Conservation (phyloP, 179 eudicot species). For the Silene vulgaris region DNA sequence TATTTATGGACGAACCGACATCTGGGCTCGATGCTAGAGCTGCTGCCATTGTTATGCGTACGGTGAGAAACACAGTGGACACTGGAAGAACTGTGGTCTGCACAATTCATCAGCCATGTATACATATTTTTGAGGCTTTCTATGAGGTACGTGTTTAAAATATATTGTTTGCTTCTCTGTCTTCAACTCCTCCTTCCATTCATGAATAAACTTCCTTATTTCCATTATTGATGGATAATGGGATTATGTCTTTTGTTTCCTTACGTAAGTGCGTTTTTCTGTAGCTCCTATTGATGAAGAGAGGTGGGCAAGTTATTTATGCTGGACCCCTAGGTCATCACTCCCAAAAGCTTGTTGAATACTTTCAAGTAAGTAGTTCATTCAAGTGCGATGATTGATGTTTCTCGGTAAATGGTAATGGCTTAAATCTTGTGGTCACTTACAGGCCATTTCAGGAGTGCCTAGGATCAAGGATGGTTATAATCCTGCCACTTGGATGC, state of each 20-base stretch:
- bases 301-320: slow-evolving; percentile 75
- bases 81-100: slow-evolving; percentile 35
- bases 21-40: slow-evolving; percentile 42
- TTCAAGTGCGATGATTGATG: neutral
- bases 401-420: neutral
- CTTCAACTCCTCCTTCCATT: neutral
- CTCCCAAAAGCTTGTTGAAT: slow-evolving; percentile 53
- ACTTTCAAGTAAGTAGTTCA: slow-evolving; percentile 50
- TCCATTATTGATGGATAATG: neutral
- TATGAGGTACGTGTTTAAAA: slow-evolving; percentile 21
- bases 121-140: slow-evolving; percentile 28
- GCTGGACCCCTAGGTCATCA: slow-evolving; percentile 62
- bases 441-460: slow-evolving; percentile 59
- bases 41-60: slow-evolving; percentile 40
- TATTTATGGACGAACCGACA: slow-evolving; percentile 37
- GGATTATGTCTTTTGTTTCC: neutral
- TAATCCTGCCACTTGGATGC: slow-evolving; percentile 86
- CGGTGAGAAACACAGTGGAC: slow-evolving; percentile 29
- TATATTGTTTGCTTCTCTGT: neutral
- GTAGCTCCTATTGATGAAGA: slow-evolving; percentile 72
- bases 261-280: slow-evolving; percentile 6
- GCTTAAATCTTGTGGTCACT: slow-evolving; percentile 5
- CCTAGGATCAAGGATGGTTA: slow-evolving; percentile 54
- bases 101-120: slow-evolving; percentile 31
- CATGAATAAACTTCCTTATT: neutral